phyloP scores from a whole-genome alignment of 164 flowering plant genomes.

The Cinnamomum chago region DNA sequence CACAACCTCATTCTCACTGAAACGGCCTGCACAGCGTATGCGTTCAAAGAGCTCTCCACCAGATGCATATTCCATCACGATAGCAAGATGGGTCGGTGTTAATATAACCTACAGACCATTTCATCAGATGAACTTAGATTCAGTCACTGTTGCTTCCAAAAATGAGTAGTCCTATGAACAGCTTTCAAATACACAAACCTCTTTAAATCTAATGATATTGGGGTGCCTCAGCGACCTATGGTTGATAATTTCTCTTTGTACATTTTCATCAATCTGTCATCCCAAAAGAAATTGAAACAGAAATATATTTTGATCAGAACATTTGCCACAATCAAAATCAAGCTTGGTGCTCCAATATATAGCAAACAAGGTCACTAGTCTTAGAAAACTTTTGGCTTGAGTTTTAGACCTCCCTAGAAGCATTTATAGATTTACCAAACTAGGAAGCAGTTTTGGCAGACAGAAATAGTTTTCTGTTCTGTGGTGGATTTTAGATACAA shows the following conservation, averaged over 20 bases:
- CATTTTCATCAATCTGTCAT: slow-evolving; percentile 10
- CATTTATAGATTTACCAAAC: no score
- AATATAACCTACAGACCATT: slow-evolving; percentile 2
- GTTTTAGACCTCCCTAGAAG: no score
- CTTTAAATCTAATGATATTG: slow-evolving; percentile 5
- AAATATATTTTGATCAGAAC: neutral
- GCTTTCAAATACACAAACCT: neutral
- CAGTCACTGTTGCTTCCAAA: neutral
- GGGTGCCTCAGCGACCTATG: slow-evolving; percentile 6
- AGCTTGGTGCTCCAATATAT: no score
- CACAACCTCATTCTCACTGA: slow-evolving; percentile 87
- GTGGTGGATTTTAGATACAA: no score
- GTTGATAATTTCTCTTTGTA: slow-evolving; percentile 6
- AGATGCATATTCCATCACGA: slow-evolving; percentile 9
- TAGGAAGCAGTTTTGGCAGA: no score
- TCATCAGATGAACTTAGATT: neutral
- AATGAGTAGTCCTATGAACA: neutral
- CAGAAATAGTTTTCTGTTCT: no score
- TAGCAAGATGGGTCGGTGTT: slow-evolving; percentile 11
- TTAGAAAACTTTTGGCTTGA: no score
- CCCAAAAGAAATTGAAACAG: no score
- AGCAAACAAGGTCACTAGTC: no score
- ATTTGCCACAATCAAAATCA: no score
- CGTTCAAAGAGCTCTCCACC: slow-evolving; percentile 73
- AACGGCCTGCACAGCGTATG: slow-evolving; percentile 85